These are phyloP conservation scores for Hanseniaspora lindneri DNA, from an alignment of 805 yeast genomes.

Conservation along the genomic window DNA sequence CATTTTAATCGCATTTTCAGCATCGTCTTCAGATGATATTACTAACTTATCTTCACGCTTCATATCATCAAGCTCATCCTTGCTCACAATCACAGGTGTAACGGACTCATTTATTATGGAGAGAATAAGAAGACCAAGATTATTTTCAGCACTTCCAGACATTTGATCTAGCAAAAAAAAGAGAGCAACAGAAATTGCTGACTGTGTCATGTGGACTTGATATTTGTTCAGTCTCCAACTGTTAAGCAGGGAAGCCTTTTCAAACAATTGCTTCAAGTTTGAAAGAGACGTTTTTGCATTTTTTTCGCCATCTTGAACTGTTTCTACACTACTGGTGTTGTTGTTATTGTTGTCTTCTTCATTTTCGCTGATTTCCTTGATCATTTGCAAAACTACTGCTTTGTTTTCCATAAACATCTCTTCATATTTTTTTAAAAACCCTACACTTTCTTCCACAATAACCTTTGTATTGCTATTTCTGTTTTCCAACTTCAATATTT, in stretches of 20 bases:
- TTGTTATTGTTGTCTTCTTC: conserved; percentile 12
- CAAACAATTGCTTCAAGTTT: conserved; percentile 7
- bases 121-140: conserved; percentile 48
- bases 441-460: conserved; percentile 62
- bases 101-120: conserved; percentile 77
- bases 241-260: conserved; percentile 5
- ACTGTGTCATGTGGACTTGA: conserved; percentile 13
- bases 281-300: conserved; percentile 23
- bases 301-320: conserved; percentile 24
- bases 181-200: conserved; percentile 7
- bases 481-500: conserved; percentile 38
- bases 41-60: conserved; percentile 7
- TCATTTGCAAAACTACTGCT: conserved; percentile 25
- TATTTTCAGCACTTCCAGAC: conserved; percentile 15
- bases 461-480: conserved; percentile 54
- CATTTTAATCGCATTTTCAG: conserved; percentile 1
- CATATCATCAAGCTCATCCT: conserved; percentile 27
- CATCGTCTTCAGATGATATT: conserved; percentile 14
- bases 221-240: conserved; percentile 13
- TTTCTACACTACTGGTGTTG: too few relatives aligned
- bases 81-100: conserved; percentile 34
- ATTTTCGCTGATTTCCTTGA: conserved; percentile 32
- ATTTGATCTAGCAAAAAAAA: conserved; percentile 10
- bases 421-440: conserved; percentile 72
- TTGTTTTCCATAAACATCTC: conserved; percentile 5